Evolutionary conservation across 805 yeast genomes (phyloP).

Genomic region (Peterozyma xylosa): DNA sequence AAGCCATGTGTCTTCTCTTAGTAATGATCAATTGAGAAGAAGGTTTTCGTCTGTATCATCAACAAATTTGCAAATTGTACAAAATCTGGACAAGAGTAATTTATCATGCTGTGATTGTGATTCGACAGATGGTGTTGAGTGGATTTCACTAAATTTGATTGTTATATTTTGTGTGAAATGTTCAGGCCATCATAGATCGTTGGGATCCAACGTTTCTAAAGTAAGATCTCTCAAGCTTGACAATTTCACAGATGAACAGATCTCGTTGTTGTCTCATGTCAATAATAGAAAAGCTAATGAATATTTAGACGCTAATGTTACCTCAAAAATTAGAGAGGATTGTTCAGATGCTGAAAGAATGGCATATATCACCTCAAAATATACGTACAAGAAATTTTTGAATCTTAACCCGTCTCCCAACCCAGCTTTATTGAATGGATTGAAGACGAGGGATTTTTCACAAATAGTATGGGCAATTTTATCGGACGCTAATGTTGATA

Average conservation of each 20-base stretch:
- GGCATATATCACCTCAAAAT: slow-evolving; percentile 59
- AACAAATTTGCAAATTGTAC: slow-evolving; percentile 28
- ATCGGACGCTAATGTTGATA: slow-evolving; percentile 39
- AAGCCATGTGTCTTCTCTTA: background rate
- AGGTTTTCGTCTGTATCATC: slow-evolving; percentile 26
- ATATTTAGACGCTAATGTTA: slow-evolving; percentile 46
- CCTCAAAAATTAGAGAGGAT: slow-evolving; percentile 19
- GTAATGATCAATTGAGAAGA: slow-evolving; percentile 13
- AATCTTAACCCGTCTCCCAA: slow-evolving; percentile 12
- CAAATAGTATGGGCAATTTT: slow-evolving; percentile 35
- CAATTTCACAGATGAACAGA: slow-evolving; percentile 52
- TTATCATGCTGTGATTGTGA: slow-evolving; percentile 76
- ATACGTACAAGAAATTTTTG: slow-evolving; percentile 44
- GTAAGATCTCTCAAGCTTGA: slow-evolving; percentile 76
- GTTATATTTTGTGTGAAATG: slow-evolving; percentile 77
- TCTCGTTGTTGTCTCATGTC: slow-evolving; percentile 41
- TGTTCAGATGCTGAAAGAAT: slow-evolving; percentile 41
- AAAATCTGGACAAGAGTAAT: slow-evolving; percentile 45
- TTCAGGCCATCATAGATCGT: slow-evolving; percentile 78
- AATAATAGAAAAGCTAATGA: slow-evolving; percentile 50
- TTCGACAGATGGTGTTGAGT: slow-evolving; percentile 56
- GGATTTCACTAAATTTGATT: slow-evolving; percentile 76
- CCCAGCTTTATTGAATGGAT: slow-evolving; percentile 40
- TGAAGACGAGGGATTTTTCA: slow-evolving; percentile 40
- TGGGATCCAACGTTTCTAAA: slow-evolving; percentile 78